A percentile compares a stretch with the other conserved stretches of the same genome.
Evolutionary conservation across 805 yeast species (phyloP).

Genomic region (Saccharomycopsis amapae): DNA sequence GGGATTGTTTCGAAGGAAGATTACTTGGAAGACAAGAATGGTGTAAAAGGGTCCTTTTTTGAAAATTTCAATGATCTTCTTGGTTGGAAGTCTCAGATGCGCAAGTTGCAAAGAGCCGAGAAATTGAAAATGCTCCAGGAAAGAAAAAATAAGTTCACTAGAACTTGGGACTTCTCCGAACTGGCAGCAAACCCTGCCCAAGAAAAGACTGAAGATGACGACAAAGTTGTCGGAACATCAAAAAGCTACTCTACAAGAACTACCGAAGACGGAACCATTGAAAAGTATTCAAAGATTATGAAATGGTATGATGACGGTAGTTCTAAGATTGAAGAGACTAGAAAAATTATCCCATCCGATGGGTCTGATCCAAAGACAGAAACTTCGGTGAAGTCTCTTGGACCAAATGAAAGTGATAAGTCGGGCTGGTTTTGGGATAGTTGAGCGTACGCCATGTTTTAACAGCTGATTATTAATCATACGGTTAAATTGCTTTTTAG

Average conservation of each 20-base stretch:
- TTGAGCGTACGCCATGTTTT: no score
- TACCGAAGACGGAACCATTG: slow-evolving; percentile 29
- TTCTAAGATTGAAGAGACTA: slow-evolving; percentile 25
- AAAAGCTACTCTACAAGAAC: slow-evolving; percentile 30
- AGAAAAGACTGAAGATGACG: slow-evolving; percentile 20
- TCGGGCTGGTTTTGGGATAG: slow-evolving; percentile 22
- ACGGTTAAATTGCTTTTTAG: no score
- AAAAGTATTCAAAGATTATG: slow-evolving; percentile 33
- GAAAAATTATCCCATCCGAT: slow-evolving; percentile 30
- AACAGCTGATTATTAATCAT: no score
- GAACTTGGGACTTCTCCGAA: not conserved
- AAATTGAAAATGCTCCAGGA: slow-evolving; percentile 6
- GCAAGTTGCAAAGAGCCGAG: slow-evolving; percentile 34
- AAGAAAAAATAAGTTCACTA: slow-evolving; percentile 5
- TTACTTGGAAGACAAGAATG: slow-evolving; percentile 37
- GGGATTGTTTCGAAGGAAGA: slow-evolving; percentile 44
- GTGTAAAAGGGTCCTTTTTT: slow-evolving; percentile 55
- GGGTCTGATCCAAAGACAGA: slow-evolving; percentile 33
- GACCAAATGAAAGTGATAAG: slow-evolving; percentile 5
- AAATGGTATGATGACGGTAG: slow-evolving; percentile 39
- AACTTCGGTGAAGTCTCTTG: slow-evolving; percentile 11
- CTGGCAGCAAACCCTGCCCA: no score
- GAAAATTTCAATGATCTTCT: slow-evolving; percentile 55
- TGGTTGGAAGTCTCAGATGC: slow-evolving; percentile 59
- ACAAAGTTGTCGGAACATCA: slow-evolving; percentile 33